phyloP scores from a whole-genome alignment of 305 asterid genomes.

The Plantago coronopus region DNA sequence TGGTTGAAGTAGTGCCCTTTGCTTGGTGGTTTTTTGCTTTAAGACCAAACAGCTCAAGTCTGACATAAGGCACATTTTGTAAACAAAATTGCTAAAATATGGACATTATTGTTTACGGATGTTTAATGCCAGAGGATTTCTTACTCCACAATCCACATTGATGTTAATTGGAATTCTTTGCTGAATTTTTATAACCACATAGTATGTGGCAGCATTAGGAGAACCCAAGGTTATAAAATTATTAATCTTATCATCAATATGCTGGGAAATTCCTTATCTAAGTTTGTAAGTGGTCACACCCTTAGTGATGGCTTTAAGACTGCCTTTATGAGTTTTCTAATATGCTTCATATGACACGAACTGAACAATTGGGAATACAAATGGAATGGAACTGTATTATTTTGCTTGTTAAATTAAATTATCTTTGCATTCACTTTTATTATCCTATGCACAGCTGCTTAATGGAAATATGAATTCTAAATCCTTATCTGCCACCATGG shows the following conservation, averaged over 20 bases:
- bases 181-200: too few relatives aligned
- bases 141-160: background rate
- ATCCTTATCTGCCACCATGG: too few relatives aligned
- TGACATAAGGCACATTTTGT: too few relatives aligned
- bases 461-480: background rate
- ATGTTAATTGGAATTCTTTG: too few relatives aligned
- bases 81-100: background rate
- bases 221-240: background rate
- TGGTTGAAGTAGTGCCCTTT: conserved; percentile 13
- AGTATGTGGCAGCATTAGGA: too few relatives aligned
- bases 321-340: too few relatives aligned
- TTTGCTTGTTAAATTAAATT: background rate
- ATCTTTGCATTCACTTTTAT: background rate
- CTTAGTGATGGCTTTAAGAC: too few relatives aligned
- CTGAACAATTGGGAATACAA: background rate
- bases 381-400: background rate
- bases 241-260: background rate
- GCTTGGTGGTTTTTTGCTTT: background rate
- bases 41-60: too few relatives aligned
- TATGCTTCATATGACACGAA: background rate
- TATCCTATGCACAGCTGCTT: background rate
- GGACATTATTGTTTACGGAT: conserved; percentile 11
- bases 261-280: background rate
- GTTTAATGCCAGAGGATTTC: background rate
- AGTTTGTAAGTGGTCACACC: background rate